Evolutionary conservation across 176 grass and related monocot genomes (phyloP).

Genomic region (Echinochloa phyllopogon): DNA sequence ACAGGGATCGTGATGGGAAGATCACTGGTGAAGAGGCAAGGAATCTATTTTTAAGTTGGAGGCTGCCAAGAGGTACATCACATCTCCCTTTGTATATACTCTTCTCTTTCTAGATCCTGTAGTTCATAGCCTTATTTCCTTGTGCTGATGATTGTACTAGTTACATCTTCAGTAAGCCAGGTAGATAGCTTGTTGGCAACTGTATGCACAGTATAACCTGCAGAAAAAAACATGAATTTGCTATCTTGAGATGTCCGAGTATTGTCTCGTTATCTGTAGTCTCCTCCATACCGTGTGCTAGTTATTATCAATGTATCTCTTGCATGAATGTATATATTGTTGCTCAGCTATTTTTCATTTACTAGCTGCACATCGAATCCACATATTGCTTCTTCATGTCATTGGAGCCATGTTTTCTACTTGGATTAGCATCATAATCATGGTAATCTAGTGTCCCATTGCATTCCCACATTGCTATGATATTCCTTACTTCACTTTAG

Average conservation of each 20-base stretch:
- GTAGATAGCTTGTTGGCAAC: conserved; percentile 27
- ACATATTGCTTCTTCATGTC: conserved; percentile 29
- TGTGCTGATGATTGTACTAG: conserved; percentile 10
- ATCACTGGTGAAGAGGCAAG: conserved; percentile 93
- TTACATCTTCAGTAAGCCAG: conserved; percentile 17
- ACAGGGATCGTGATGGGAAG: conserved; percentile 97
- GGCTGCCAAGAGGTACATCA: conserved; percentile 87
- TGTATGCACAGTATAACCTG: conserved; percentile 12
- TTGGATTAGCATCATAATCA: conserved; percentile 16
- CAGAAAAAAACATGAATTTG: conserved; percentile 2
- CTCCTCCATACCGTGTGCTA: not conserved
- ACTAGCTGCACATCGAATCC: conserved; percentile 31
- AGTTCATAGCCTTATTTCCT: conserved; percentile 30
- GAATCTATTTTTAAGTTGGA: conserved; percentile 99
- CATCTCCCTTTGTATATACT: conserved; percentile 25
- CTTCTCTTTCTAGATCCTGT: not conserved
- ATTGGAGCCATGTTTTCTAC: not conserved
- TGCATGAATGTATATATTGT: conserved; percentile 6
- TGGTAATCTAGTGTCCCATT: conserved; percentile 13
- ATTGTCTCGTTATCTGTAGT: not conserved
- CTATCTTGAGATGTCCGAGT: not conserved
- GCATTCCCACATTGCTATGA: conserved; percentile 20
- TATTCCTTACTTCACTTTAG: conserved; percentile 24
- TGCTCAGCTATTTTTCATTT: conserved; percentile 7
- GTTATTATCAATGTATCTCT: conserved; percentile 9